Conservation (phyloP, 495 filamentous ascomycete species). For the Aspergillus conjunctus region DNA sequence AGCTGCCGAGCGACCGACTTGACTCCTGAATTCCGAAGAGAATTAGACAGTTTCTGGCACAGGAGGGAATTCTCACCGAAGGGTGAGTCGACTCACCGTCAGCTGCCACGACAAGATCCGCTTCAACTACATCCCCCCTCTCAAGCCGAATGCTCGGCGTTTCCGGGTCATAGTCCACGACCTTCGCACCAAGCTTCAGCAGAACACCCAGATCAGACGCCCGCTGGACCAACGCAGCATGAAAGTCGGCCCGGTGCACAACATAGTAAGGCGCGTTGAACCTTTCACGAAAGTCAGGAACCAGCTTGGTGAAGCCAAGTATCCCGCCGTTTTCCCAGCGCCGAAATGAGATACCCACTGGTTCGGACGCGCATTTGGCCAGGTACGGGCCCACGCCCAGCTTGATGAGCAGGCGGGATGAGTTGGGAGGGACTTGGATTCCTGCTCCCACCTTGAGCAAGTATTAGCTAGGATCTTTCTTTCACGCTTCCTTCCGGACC, state of each 20-base stretch:
- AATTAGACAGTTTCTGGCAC: too few relatives aligned
- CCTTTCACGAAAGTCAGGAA: constrained; percentile 37
- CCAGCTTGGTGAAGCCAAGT: constrained; percentile 40
- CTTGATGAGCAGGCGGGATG: constrained; percentile 46
- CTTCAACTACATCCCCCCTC: constrained; percentile 16
- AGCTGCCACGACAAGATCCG: constrained; percentile 48
- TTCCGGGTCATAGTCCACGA: constrained; percentile 28
- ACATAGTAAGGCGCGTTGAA: constrained; percentile 46
- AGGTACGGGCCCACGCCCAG: constrained; percentile 43
- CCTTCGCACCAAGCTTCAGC: constrained; percentile 27
- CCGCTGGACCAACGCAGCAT: constrained; percentile 32
- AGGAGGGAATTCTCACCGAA: too few relatives aligned
- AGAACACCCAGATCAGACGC: constrained; percentile 39
- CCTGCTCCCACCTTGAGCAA: constrained; percentile 53
- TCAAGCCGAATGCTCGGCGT: constrained; percentile 25
- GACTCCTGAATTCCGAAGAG: constrained; percentile 36
- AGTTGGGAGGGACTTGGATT: constrained; percentile 62
- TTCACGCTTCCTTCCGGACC: too few relatives aligned
- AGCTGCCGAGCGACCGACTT: constrained; percentile 38
- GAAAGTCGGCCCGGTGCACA: constrained; percentile 49
- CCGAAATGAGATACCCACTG: constrained; percentile 41
- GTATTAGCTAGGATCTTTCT: not conserved
- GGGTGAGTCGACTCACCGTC: constrained; percentile 34
- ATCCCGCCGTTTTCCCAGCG: constrained; percentile 45
- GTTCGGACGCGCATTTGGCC: constrained; percentile 33